phyloP scores from a whole-genome alignment of 1,284 basidiomycete species.

The Vanrija humicola region DNA sequence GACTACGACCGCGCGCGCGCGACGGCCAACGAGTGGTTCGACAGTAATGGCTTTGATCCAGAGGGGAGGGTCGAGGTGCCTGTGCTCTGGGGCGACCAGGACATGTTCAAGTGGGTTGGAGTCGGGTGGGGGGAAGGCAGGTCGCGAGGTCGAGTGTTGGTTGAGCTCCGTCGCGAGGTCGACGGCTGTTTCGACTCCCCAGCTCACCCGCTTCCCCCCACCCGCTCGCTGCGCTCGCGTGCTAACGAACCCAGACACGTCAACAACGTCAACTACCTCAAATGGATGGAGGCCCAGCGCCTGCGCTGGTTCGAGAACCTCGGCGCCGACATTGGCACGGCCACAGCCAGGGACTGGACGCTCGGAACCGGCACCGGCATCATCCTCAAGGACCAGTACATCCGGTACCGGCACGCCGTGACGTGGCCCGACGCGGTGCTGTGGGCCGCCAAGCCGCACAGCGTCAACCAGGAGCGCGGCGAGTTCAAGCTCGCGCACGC shows the following conservation, averaged over 20 bases:
- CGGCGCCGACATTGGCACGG: slow-evolving; percentile 19
- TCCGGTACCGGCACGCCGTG: slow-evolving; percentile 32
- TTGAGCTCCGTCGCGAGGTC: too few relatives aligned
- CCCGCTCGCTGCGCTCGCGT: too few relatives aligned
- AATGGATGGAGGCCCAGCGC: slow-evolving; percentile 37
- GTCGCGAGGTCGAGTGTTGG: too few relatives aligned
- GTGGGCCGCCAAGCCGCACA: slow-evolving; percentile 22
- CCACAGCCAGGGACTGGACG: slow-evolving; percentile 17
- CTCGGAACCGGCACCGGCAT: slow-evolving; percentile 27
- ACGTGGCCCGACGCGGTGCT: slow-evolving; percentile 41
- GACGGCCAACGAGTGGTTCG: slow-evolving; percentile 16
- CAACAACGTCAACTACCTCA: slow-evolving; percentile 38
- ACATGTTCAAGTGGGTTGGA: slow-evolving; percentile 44
- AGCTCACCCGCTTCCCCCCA: too few relatives aligned
- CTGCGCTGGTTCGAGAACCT: slow-evolving; percentile 29
- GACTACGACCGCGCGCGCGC: slow-evolving; percentile 14
- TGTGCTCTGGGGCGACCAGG: slow-evolving; percentile 47
- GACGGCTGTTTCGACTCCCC: too few relatives aligned
- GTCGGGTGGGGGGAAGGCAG: slow-evolving; percentile 3
- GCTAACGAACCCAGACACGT: slow-evolving; percentile 30
- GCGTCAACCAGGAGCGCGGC: slow-evolving; percentile 26
- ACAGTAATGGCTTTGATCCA: slow-evolving; percentile 33
- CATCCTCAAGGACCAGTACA: slow-evolving; percentile 26
- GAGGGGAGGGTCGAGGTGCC: slow-evolving; percentile 40
- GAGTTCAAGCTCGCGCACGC: slow-evolving; percentile 29